These are phyloP conservation scores for Chalciporus chontae DNA, from an alignment of 768 basidiomycete genomes.

Conservation along the genomic window DNA sequence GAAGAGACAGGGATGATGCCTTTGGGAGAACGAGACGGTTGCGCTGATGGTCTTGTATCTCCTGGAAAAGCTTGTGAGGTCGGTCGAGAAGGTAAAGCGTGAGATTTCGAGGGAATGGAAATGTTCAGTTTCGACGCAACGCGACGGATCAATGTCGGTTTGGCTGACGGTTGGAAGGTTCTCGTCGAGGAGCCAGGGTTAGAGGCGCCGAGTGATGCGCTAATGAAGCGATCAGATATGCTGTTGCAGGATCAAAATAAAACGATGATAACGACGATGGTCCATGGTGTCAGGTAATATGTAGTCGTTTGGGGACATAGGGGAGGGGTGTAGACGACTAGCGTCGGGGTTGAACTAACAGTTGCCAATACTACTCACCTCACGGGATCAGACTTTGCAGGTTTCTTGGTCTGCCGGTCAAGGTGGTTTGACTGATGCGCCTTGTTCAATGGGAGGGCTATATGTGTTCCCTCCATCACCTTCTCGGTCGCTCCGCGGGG, in stretches of 20 bases:
- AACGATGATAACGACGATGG: background rate
- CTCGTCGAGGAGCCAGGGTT: background rate
- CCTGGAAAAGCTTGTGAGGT: conserved; percentile 10
- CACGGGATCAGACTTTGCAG: background rate
- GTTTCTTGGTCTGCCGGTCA: conserved; percentile 3
- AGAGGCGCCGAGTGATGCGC: background rate
- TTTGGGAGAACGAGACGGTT: conserved; percentile 6
- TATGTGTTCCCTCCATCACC: background rate
- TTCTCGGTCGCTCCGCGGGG: background rate
- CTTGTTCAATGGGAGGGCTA: background rate
- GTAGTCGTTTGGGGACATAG: background rate
- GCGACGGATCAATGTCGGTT: conserved; percentile 26
- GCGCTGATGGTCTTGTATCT: background rate
- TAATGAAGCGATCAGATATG: background rate
- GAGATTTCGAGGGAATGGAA: conserved; percentile 15
- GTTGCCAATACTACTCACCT: conserved; percentile 12
- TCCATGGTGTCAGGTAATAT: background rate
- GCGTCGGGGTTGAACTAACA: background rate
- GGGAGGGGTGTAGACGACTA: background rate
- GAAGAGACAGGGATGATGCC: conserved; percentile 3
- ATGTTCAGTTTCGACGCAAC: conserved; percentile 29
- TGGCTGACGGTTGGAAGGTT: conserved; percentile 1
- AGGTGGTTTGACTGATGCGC: background rate
- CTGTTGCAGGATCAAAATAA: background rate
- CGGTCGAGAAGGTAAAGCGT: conserved; percentile 7